phyloP scores from a whole-genome alignment of 495 filamentous ascomycete species.

The Podospora pseudopauciseta region DNA sequence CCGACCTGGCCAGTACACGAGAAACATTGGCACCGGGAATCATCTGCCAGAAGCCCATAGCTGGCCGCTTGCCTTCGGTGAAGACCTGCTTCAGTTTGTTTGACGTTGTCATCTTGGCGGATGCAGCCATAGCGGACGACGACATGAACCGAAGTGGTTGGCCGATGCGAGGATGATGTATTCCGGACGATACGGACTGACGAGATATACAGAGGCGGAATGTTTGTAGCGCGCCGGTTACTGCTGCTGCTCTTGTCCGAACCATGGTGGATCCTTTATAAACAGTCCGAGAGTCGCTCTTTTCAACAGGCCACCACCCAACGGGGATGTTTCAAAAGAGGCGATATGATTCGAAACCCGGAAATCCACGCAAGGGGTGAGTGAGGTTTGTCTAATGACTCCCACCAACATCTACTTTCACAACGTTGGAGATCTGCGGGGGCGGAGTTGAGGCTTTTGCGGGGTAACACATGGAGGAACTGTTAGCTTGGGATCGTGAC shows the following conservation, averaged over 20 bases:
- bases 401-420: background rate
- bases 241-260: background rate
- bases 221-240: background rate
- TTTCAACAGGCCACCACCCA: background rate
- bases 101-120: slow-evolving; percentile 56
- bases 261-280: slow-evolving; percentile 11
- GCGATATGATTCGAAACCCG: background rate
- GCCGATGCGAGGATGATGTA: background rate
- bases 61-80: slow-evolving; percentile 49
- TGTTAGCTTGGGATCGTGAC: background rate
- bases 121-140: slow-evolving; percentile 11
- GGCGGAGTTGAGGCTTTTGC: background rate
- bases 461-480: background rate
- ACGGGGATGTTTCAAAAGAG: background rate
- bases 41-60: slow-evolving; percentile 71
- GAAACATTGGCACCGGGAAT: slow-evolving; percentile 69
- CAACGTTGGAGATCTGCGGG: background rate
- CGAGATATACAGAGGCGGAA: background rate
- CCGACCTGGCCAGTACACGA: slow-evolving; percentile 61
- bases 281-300: slow-evolving; percentile 1
- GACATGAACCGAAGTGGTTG: slow-evolving; percentile 12
- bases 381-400: background rate
- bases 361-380: background rate
- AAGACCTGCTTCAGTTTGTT: slow-evolving; percentile 62
- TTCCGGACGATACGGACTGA: background rate